Percentiles rank a stretch among this genome's conserved stretches.
Evolutionary conservation across 495 filamentous ascomycete species (phyloP).

Genomic region (Coniosporium apollinis): DNA sequence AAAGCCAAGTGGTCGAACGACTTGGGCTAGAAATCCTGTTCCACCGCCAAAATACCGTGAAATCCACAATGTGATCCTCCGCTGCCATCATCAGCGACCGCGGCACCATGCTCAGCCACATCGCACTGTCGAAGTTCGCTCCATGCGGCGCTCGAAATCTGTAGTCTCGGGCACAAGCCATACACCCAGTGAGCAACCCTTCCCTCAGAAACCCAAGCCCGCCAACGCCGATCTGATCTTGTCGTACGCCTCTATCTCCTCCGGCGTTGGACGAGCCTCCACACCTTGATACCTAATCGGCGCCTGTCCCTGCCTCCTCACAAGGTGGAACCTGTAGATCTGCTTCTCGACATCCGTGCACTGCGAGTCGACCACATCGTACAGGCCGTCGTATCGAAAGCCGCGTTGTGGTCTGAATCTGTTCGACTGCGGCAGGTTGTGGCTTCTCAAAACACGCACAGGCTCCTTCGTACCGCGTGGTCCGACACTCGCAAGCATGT

Average conservation of each 20-base stretch:
- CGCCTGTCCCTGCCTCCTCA: conserved; percentile 23
- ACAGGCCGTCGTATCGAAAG: conserved; percentile 41
- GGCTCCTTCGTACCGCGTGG: conserved; percentile 16
- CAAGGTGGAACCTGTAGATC: conserved; percentile 25
- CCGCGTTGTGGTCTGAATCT: conserved; percentile 31
- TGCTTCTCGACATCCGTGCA: conserved; percentile 19
- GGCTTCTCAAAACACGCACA: conserved; percentile 32
- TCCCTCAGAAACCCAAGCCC: background rate
- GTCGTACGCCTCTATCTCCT: conserved; percentile 17
- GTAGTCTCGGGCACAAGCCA: too few relatives aligned
- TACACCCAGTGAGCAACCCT: background rate
- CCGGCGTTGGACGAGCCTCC: conserved; percentile 16
- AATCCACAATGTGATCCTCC: too few relatives aligned
- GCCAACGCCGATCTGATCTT: conserved; percentile 6
- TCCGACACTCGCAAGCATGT: conserved; percentile 8
- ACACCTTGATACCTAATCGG: conserved; percentile 23
- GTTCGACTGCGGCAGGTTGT: conserved; percentile 17
- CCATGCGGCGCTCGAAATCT: too few relatives aligned
- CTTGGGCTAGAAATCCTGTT: too few relatives aligned
- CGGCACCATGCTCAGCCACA: too few relatives aligned
- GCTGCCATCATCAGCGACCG: too few relatives aligned
- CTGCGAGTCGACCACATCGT: conserved; percentile 24
- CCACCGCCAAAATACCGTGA: too few relatives aligned
- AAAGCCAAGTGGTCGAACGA: too few relatives aligned
- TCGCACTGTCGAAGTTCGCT: too few relatives aligned